Base-by-base conservation (phyloP, 176 grass and related monocot genomes). In the Zizania latifolia region DNA sequence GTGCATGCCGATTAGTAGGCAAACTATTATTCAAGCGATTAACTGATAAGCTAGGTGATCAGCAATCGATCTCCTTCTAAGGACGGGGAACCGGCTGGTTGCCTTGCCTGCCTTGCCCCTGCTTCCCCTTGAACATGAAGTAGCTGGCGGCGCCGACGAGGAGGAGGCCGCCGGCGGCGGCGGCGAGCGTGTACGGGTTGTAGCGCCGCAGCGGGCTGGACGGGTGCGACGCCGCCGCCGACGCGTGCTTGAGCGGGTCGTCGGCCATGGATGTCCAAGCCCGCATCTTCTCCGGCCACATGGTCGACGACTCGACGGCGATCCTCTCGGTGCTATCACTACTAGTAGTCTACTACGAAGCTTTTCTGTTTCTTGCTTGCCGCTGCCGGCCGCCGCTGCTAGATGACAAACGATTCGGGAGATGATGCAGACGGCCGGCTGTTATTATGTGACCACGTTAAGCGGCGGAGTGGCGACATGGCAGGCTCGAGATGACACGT, bases 111-210 rank as follows among this genome's bases (percentile, higher is more conserved):
- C n/a, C n/a, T n/a, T n/a, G n/a, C n/a, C n/a, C n/a, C n/a, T n/a
- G n/a, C n/a, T n/a, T n/a, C n/a, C n/a, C n/a, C n/a, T n/a, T n/a
- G 76, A 84, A 70, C 80, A 93, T 81, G 51, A 81, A 29, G 78
- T 93, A 93, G 62, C 80, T 29, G 10, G 89, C 68, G 35, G 53
- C 27, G 14, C 86, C 86, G 27, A 88, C 65, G 15, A 89, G 48
- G 76, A 89, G 65, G 45, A 83, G 86, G 1, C 66, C 82, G n/a
- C n/a, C n/a, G n/a, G n/a, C n/a, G n/a, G n/a, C n/a, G 13, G 45
- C 76, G 3, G 80, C 86, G 65, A 88, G 60, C 8, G 83, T 93
- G 41, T 63, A 37, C 1, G 90, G 90, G 60, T 48, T 89, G 80
- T 86, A 84, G 60, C 86, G 76, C 26, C 83, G 80, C 32, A 84